Base-by-base conservation (phyloP, 1,284 basidiomycete genomes). In the Cutaneotrichosporon curvatum region DNA sequence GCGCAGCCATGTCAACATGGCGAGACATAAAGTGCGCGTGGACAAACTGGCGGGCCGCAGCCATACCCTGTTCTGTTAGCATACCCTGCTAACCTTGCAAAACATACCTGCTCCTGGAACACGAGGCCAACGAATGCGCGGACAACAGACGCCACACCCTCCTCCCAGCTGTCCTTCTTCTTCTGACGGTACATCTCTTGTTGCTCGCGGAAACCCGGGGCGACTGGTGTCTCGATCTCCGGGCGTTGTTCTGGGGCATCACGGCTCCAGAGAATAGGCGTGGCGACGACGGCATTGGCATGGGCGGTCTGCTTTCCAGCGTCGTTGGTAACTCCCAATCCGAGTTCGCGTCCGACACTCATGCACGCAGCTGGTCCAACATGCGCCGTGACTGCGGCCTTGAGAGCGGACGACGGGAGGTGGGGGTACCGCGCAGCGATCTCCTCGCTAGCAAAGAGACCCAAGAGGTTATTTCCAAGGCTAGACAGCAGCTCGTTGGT, bases 391-490 rank as follows among this genome's bases (percentile, higher is more conserved):
- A 95, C 80, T 9, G 87, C 90, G 8, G 85, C 84, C 73, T 95
- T 92, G 59, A 92, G 74, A 16, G 89, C 88, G 43, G 84, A 80
- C 19, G 88, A 90, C 2, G 94, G 94, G 19, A 98, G 78, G 67
- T 95, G 84, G 0, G 95, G 94, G 70, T 86, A 97, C 38, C 81
- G 77, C 8, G 84, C 76, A 50, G 87, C 79, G 25, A 97, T 73
- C 65, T 84, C 82, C 73, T 99, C 94, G 0, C 86, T 76, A 4
- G 87, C 86, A 59, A 97, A 88, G 33, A 97, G 77, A 43, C 94
- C 94, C 64, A 97, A 79, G 37, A 98, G 77, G 1, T 86, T 80
- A 73, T 97, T 97, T 25, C 94, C 94, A 6, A 95, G 72, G 0
- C 79, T 72, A 1, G 85, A 78, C 4, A 96, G 79, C 39, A 85